Percentiles rank a stretch among this genome's conserved stretches.
These are phyloP conservation scores for Sporothrix brasiliensis DNA, from an alignment of 2,329 filamentous ascomycete species.

Conservation along the genomic window DNA sequence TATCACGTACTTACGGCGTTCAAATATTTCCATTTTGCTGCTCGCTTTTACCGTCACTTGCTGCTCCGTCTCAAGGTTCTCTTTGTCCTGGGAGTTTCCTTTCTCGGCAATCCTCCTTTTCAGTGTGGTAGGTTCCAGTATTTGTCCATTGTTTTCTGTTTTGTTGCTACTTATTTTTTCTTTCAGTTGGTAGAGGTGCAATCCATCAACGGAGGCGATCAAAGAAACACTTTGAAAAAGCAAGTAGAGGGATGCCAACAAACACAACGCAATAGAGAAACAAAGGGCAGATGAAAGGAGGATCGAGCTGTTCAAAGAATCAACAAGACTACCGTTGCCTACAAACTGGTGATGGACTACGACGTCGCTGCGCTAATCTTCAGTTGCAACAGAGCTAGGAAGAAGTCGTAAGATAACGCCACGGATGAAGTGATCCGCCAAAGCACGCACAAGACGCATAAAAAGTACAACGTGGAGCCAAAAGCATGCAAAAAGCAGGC, in stretches of 20 bases:
- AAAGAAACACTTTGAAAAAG: background rate
- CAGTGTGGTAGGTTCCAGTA: background rate
- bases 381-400: background rate
- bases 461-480: background rate
- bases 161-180: background rate
- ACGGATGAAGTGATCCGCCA: too few relatives aligned
- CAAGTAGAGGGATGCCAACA: conserved; percentile 10
- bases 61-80: background rate
- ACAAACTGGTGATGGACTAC: background rate
- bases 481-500: background rate
- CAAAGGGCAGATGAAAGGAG: background rate
- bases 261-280: background rate
- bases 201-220: background rate
- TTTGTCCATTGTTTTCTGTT: background rate
- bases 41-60: background rate
- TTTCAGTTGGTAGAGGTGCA: too few relatives aligned
- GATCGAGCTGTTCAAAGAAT: background rate
- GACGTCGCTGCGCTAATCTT: background rate
- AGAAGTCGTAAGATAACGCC: too few relatives aligned
- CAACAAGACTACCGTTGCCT: background rate
- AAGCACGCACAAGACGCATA: too few relatives aligned
- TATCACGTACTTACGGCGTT: too few relatives aligned
- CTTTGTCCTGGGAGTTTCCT: conserved; percentile 17
- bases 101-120: conserved; percentile 18
- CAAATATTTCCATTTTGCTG: background rate